A percentile compares a stretch with the other conserved stretches of the same genome.
phyloP scores from a whole-genome alignment of 331 rosid genomes.

The Cydonia oblonga region DNA sequence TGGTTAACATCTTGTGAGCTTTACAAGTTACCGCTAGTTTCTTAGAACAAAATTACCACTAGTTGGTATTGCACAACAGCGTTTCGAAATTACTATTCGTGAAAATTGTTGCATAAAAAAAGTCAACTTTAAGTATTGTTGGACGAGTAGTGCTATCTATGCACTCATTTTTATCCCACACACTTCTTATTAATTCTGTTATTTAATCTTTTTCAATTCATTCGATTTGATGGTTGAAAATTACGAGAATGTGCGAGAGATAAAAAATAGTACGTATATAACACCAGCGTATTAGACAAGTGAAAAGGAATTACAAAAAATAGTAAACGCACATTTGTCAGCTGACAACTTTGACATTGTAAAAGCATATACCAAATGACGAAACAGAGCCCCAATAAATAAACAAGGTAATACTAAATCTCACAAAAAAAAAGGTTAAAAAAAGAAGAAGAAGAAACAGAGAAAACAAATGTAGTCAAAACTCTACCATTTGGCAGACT shows the following conservation, averaged over 20 bases:
- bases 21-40: not conserved
- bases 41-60: not conserved
- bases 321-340: no score
- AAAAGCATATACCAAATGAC: not conserved
- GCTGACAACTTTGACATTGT: not conserved
- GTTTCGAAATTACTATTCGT: not conserved
- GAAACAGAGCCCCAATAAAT: not conserved
- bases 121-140: no score
- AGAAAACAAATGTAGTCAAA: not conserved
- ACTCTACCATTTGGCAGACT: not conserved
- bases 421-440: not conserved
- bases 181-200: no score
- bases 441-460: not conserved
- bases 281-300: not conserved
- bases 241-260: fast-evolving
- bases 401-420: not conserved
- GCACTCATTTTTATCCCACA: no score
- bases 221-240: fast-evolving
- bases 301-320: not conserved
- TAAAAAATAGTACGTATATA: no score
- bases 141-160: no score
- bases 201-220: no score
- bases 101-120: not conserved
- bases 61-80: not conserved
- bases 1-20: not conserved